Evolutionary conservation across 352 stramenopile species (phyloP).

Genomic region (Pythium pyrilobum): DNA sequence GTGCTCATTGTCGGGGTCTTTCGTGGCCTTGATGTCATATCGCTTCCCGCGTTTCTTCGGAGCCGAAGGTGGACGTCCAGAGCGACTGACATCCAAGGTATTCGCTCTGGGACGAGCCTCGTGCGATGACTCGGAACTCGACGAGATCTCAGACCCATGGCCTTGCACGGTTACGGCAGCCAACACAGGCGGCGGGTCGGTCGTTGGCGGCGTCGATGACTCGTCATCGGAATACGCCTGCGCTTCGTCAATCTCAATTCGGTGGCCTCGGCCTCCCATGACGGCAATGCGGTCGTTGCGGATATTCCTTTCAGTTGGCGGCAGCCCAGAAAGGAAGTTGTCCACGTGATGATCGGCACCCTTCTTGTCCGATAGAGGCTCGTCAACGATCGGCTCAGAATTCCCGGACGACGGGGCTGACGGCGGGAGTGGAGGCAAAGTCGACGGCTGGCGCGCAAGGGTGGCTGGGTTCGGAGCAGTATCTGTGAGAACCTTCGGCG

Average conservation of each 20-base stretch:
- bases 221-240: conserved; percentile 30
- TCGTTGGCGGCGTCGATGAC: not conserved
- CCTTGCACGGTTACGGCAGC: too few species aligned
- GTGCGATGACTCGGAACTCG: not conserved
- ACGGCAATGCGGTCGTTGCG: conserved; percentile 89
- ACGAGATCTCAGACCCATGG: not conserved
- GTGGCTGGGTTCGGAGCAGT: not conserved
- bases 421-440: conserved; percentile 18
- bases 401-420: not conserved
- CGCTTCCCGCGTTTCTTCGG: conserved; percentile 55
- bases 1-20: conserved; percentile 77
- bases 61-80: conserved; percentile 23
- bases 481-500: conserved; percentile 13
- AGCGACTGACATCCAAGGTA: conserved; percentile 4
- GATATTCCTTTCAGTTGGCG: conserved; percentile 88
- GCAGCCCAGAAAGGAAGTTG: conserved; percentile 78
- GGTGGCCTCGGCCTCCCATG: conserved; percentile 87
- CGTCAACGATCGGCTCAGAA: conserved; percentile 29
- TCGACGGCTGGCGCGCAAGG: conserved; percentile 18
- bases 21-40: conserved; percentile 80
- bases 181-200: too few species aligned
- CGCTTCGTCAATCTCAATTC: conserved; percentile 73
- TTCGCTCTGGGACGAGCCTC: not conserved
- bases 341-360: conserved; percentile 53
- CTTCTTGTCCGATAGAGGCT: conserved; percentile 53